phyloP scores from a whole-genome alignment of 805 yeast species.

The Starmerella cellae region DNA sequence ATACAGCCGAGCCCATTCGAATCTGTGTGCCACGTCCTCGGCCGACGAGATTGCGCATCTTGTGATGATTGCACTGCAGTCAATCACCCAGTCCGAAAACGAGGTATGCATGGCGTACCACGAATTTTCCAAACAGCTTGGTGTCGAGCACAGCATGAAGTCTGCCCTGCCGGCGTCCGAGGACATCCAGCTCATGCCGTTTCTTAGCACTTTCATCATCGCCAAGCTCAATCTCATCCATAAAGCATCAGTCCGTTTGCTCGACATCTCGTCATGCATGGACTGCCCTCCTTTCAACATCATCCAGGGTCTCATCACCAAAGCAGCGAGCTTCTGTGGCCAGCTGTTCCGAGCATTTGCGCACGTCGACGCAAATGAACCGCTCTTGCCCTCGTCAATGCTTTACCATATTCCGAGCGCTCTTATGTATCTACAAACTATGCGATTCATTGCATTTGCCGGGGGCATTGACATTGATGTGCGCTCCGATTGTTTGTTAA shows the following conservation, averaged over 20 bases:
- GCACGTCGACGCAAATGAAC: slow-evolving; percentile 3
- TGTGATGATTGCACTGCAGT: slow-evolving; percentile 3
- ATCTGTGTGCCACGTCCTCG: slow-evolving; percentile 1
- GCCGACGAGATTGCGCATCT: slow-evolving; percentile 6
- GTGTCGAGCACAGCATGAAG: not conserved
- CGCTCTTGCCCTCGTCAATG: slow-evolving; percentile 10
- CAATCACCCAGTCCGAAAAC: not conserved
- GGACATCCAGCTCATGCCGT: slow-evolving; percentile 6
- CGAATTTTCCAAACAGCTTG: slow-evolving; percentile 3
- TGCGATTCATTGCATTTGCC: slow-evolving; percentile 19
- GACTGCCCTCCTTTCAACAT: not conserved
- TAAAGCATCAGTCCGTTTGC: slow-evolving; percentile 5
- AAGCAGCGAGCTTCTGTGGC: slow-evolving; percentile 8
- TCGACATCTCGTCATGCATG: slow-evolving; percentile 2
- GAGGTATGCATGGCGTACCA: not conserved
- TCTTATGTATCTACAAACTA: slow-evolving; percentile 13
- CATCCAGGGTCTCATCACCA: slow-evolving; percentile 1
- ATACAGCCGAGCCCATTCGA: slow-evolving; percentile 2
- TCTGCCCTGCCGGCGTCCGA: slow-evolving; percentile 5
- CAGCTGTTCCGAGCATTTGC: slow-evolving; percentile 15
- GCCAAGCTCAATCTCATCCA: slow-evolving; percentile 8
- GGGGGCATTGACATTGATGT: slow-evolving; percentile 21
- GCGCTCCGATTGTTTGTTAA: slow-evolving; percentile 20
- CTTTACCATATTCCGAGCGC: slow-evolving; percentile 14
- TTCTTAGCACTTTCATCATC: slow-evolving; percentile 5